Evolutionary conservation across 768 basidiomycete genomes (phyloP).

Genomic region (Kwoniella mangroviensis): DNA sequence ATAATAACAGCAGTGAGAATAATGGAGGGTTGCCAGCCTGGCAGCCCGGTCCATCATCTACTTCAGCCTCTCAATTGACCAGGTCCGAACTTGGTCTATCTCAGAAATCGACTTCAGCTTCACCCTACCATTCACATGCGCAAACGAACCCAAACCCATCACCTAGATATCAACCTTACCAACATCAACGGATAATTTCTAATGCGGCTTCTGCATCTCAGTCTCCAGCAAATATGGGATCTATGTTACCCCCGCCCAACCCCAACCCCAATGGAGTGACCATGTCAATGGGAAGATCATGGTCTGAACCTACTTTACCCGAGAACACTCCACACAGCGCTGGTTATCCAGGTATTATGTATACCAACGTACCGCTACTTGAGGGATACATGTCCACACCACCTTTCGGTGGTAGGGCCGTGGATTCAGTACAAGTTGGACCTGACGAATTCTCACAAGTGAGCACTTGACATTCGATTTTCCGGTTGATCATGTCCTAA

Average conservation of each 20-base stretch:
- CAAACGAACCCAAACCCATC: neutral
- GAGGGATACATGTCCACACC: slow-evolving; percentile 17
- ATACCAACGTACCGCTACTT: slow-evolving; percentile 24
- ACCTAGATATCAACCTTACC: slow-evolving; percentile 11
- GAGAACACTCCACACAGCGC: slow-evolving; percentile 15
- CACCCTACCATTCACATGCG: slow-evolving; percentile 10
- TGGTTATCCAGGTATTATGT: slow-evolving; percentile 29
- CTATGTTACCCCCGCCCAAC: slow-evolving; percentile 8
- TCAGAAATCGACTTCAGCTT: neutral
- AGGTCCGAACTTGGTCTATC: neutral
- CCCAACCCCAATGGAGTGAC: neutral
- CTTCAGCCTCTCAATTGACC: slow-evolving; percentile 1
- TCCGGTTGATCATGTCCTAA: neutral
- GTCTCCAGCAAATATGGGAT: slow-evolving; percentile 2
- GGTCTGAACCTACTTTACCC: slow-evolving; percentile 15
- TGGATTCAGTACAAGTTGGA: slow-evolving; percentile 12
- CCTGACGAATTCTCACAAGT: slow-evolving; percentile 37
- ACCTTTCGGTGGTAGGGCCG: slow-evolving; percentile 9
- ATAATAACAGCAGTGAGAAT: neutral
- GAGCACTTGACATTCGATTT: neutral
- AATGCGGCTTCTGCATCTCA: neutral
- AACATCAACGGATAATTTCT: neutral
- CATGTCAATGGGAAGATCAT: slow-evolving; percentile 8
- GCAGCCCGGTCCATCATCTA: slow-evolving; percentile 12
- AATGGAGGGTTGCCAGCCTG: neutral